phyloP scores from a whole-genome alignment of 1,139 yeast species.

The Suhomyces bokatorum region DNA sequence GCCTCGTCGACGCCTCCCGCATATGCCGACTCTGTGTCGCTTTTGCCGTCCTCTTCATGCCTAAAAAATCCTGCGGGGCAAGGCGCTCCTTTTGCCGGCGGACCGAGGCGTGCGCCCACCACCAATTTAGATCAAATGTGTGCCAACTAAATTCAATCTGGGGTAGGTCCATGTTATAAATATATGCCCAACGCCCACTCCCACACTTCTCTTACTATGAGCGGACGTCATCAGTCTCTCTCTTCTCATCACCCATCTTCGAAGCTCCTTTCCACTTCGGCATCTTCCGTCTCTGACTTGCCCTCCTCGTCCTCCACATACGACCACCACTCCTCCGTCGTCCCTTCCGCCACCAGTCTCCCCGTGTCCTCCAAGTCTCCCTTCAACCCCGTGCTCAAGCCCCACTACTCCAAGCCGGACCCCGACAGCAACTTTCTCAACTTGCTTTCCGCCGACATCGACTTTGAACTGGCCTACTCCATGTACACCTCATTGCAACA shows the following conservation, averaged over 20 bases:
- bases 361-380: too few species aligned
- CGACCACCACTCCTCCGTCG: not conserved
- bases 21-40: conserved; percentile 1
- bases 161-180: conserved; percentile 11
- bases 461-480: conserved; percentile 48
- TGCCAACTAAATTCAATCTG: conserved; percentile 9
- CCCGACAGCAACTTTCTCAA: conserved; percentile 14
- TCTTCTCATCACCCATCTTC: not conserved
- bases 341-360: not conserved
- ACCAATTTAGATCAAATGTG: conserved; percentile 6
- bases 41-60: not conserved
- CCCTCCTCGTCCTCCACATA: not conserved
- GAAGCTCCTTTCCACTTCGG: not conserved
- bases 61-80: conserved; percentile 8
- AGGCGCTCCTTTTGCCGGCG: conserved; percentile 8
- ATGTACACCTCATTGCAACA: conserved; percentile 46
- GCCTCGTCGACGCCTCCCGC: conserved; percentile 1
- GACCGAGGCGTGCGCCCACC: conserved; percentile 11
- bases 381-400: not conserved
- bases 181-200: conserved; percentile 6
- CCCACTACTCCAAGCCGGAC: not conserved
- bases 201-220: conserved; percentile 5
- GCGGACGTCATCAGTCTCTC: conserved; percentile 5
- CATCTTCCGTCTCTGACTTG: not conserved
- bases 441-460: conserved; percentile 38